Evolutionary conservation across 768 basidiomycete species (phyloP).

Genomic region (Kwoniella dendrophila): DNA sequence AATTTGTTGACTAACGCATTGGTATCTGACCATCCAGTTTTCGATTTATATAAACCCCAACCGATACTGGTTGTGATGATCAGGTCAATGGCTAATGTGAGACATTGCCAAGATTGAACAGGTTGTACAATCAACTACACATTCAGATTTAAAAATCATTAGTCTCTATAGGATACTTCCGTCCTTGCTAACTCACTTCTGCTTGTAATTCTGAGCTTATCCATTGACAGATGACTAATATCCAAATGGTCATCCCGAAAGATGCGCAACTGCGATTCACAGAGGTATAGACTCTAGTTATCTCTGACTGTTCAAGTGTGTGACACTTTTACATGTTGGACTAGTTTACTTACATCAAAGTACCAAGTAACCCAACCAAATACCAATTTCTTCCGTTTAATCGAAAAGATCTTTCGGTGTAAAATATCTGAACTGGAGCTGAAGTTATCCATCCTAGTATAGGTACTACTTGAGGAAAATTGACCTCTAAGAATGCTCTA

Average conservation of each 20-base stretch:
- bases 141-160: neutral
- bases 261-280: neutral
- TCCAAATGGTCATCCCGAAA: constrained; percentile 14
- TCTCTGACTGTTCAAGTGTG: neutral
- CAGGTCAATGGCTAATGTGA: constrained; percentile 8
- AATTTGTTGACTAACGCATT: constrained; percentile 11
- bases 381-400: constrained; percentile 11
- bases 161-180: neutral
- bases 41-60: constrained; percentile 16
- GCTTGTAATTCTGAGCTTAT: constrained; percentile 4
- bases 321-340: neutral
- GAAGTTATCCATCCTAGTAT: constrained; percentile 8
- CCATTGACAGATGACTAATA: neutral
- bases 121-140: neutral
- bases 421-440: constrained; percentile 6
- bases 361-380: neutral
- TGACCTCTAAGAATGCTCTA: constrained; percentile 4
- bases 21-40: constrained; percentile 23
- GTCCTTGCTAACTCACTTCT: neutral
- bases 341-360: constrained; percentile 9
- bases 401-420: constrained; percentile 11
- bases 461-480: constrained; percentile 8
- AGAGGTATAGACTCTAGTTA: neutral
- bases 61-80: constrained; percentile 18
- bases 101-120: constrained; percentile 8